These are phyloP conservation scores for Phragmites australis DNA, from an alignment of 176 grass and related monocot species.

Conservation along the genomic window DNA sequence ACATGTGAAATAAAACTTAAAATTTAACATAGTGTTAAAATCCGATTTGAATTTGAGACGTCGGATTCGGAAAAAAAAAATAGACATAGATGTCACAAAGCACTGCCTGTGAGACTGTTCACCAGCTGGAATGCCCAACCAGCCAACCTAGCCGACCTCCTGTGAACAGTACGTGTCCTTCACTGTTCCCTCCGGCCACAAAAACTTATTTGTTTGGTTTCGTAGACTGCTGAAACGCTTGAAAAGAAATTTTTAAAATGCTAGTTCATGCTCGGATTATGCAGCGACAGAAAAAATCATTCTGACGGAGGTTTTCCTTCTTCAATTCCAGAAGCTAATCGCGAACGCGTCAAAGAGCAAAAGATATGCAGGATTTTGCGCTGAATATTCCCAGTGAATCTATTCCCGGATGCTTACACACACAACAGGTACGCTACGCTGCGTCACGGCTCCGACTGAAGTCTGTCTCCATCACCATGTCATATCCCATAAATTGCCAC, in stretches of 20 bases:
- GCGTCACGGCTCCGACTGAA: slow-evolving; percentile 36
- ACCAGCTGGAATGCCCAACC: neutral
- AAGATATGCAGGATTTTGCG: neutral
- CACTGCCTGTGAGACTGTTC: slow-evolving; percentile 1
- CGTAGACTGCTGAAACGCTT: neutral
- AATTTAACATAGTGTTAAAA: too few relatives aligned
- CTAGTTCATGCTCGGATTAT: neutral
- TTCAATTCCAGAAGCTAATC: neutral
- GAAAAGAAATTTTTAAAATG: neutral
- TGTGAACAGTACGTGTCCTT: neutral
- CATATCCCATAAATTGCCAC: slow-evolving; percentile 33
- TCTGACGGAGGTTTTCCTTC: neutral
- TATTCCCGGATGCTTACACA: slow-evolving; percentile 3
- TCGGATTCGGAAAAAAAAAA: too few relatives aligned
- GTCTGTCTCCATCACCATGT: slow-evolving; percentile 48
- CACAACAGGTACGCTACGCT: slow-evolving; percentile 18
- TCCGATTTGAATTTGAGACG: too few relatives aligned
- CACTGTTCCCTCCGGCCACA: slow-evolving; percentile 5
- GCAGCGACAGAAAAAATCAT: neutral
- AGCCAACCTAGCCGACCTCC: neutral
- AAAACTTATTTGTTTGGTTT: slow-evolving; percentile 1
- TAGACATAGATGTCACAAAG: too few relatives aligned
- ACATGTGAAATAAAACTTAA: too few relatives aligned
- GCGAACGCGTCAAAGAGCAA: neutral
- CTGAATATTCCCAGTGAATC: slow-evolving; percentile 51